Evolutionary conservation across 495 filamentous ascomycete genomes (phyloP), one percentile per base, ranked within the genome.

Genomic region (Lasiosphaeria hispida): DNA sequence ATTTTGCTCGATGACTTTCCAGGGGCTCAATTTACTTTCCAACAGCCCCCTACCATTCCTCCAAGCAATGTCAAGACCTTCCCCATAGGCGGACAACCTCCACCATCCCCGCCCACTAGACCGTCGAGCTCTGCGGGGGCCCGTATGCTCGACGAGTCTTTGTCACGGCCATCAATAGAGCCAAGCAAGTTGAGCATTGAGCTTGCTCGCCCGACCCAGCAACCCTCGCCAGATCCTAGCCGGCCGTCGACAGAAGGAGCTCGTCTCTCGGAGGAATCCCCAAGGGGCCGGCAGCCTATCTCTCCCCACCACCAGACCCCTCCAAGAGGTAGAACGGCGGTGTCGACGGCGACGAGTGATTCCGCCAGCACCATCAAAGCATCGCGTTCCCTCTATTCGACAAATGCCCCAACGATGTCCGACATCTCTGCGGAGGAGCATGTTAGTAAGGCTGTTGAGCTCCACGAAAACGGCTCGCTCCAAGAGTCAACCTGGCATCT

Each of bases 401-500:
- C 23, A 0, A 59, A 69, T n/a, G 67, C 71, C 13, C 71, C 76
- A 10, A 69, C 80, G 2, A 73, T 83, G 37, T 70, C 78, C 5
- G 79, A 86, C 4, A 72, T 93, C 55, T 82, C 87, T 0, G 81
- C 89, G 1, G 94, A 97, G 51, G 87, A 96, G 55, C 94, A 98
- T 67, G 82, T 97, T 10, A 79, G 84, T 30, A 90, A 90, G 71
- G 94, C 90, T 7, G 91, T 98, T 57, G 88, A 89, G 58, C 82
- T 87, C 41, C 95, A 98, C 63, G 90, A 96, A 68, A 83, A 83
- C 13, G 94, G 94, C 19, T 85, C 86, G 0, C 76, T 96, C 23
- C 88, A 88, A 45, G 91, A 97, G 68, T 96, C 92, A 0, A 96
- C 95, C 2, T 98, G 96, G 70, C 94, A 98, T 68, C 79, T 98